Conservation (phyloP, 2,329 filamentous ascomycete species). For the Penicillium janthinellum region DNA sequence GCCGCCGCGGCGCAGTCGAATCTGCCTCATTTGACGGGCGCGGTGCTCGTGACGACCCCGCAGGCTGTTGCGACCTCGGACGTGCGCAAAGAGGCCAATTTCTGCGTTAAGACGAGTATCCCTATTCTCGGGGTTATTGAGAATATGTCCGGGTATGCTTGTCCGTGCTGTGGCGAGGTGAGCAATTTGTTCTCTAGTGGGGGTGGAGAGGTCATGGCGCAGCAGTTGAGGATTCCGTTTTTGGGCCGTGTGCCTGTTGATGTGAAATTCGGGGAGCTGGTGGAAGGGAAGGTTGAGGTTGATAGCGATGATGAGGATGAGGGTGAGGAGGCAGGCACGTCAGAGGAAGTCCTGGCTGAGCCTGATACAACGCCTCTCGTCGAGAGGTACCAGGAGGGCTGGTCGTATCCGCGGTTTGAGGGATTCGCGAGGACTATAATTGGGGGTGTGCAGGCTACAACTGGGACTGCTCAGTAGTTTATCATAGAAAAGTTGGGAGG, state of each 20-base stretch:
- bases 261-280: constrained; percentile 82
- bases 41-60: constrained; percentile 93
- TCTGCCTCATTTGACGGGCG: constrained; percentile 72
- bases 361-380: constrained; percentile 41
- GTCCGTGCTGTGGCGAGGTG: constrained; percentile 72
- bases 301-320: constrained; percentile 31
- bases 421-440: constrained; percentile 42
- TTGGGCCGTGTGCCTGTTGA: constrained; percentile 89
- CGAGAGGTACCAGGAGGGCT: constrained; percentile 48
- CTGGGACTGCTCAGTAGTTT: neutral
- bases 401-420: constrained; percentile 47
- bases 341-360: constrained; percentile 12
- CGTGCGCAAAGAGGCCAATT: constrained; percentile 92
- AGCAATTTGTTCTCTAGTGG: constrained; percentile 93
- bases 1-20: constrained; percentile 18
- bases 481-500: neutral
- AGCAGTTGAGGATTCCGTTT: constrained; percentile 81
- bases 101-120: constrained; percentile 82
- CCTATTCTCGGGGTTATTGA: constrained; percentile 85
- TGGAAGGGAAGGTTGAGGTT: constrained; percentile 61
- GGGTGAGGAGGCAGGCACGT: constrained; percentile 19
- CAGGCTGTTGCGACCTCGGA: constrained; percentile 93
- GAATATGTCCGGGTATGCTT: constrained; percentile 72
- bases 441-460: constrained; percentile 29
- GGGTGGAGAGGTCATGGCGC: constrained; percentile 84